Base-by-base conservation (phyloP, 192 early-diverging fungal species). In the Linnemannia schmuckeri region DNA sequence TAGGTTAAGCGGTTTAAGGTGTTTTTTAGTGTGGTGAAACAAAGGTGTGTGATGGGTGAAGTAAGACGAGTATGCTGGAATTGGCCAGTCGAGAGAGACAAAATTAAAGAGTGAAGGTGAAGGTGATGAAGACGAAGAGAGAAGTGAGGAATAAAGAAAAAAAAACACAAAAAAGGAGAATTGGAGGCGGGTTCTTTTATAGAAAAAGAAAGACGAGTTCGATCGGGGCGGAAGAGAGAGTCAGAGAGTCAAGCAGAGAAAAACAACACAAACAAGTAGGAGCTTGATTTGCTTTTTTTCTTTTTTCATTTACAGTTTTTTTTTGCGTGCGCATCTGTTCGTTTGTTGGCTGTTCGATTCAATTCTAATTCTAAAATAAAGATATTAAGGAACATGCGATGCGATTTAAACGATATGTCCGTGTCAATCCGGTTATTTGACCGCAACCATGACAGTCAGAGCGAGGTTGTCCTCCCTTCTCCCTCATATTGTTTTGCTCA, bases 401-500 rank as follows among this genome's bases (percentile, higher is more conserved):
- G 27, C 12, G 27, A 66, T 66, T 15, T 66, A 30, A 8, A 30
- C 3, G 27, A 27, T 1, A 27, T 15, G 30, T 33, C 13, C 61
- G 30, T 66, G 61, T 33, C 61, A 66, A 66, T 66, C 61, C 61
- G 61, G 61, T 66, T 66, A 33, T 33, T 66, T 66, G 61, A 66
- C 61, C 61, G 61, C 61, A 66, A 30, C 61, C 61, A 66, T 1
- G 24, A n/a, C 27, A 30, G 57, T 9, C 54, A 30, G 57, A 27
- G 47, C 49, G 12, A 12, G n/a, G 61, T 30, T 27, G 33, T 33
- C 33, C n/a, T 8, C 10, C 33, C 1, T 27, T 10, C n/a, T 30
- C n/a, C 30, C 27, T 63, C 27, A 9, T 30, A 7, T 63, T 12
- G 24, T 30, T 63, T 66, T 66, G 18, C 18, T 52, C 49, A 52